phyloP scores from a whole-genome alignment of 2,329 filamentous ascomycete genomes.

The Colletotrichum graminicola region DNA sequence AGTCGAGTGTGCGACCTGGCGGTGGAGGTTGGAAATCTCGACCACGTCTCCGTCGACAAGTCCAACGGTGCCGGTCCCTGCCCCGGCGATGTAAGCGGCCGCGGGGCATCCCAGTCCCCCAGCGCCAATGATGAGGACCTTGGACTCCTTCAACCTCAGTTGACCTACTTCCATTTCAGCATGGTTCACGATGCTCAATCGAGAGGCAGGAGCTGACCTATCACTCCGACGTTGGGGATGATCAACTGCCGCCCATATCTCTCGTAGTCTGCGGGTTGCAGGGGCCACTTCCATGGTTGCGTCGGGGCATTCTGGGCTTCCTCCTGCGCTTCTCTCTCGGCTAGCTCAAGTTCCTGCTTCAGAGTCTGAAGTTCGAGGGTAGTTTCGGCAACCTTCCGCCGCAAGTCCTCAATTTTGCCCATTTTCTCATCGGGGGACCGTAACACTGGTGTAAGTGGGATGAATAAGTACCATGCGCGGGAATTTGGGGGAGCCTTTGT shows the following conservation, averaged over 20 bases:
- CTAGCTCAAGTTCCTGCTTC: constrained; percentile 58
- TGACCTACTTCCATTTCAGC: constrained; percentile 69
- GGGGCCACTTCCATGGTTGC: constrained; percentile 71
- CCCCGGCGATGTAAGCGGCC: constrained; percentile 90
- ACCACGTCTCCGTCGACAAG: constrained; percentile 90
- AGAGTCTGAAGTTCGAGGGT: constrained; percentile 63
- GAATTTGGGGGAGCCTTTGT: constrained; percentile 6
- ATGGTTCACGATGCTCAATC: background rate
- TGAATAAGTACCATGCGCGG: constrained; percentile 2
- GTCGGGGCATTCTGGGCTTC: constrained; percentile 30
- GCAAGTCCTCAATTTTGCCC: constrained; percentile 58
- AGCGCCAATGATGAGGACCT: constrained; percentile 85
- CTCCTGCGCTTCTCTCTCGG: constrained; percentile 50
- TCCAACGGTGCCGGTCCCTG: constrained; percentile 86
- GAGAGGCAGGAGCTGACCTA: constrained; percentile 62
- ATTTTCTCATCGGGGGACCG: constrained; percentile 46
- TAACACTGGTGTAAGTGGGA: constrained; percentile 2
- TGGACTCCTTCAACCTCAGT: constrained; percentile 75
- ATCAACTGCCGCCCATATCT: constrained; percentile 94
- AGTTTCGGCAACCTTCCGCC: constrained; percentile 59
- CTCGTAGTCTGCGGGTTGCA: constrained; percentile 80
- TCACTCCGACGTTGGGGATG: constrained; percentile 82
- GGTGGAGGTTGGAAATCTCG: constrained; percentile 90
- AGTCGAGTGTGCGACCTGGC: constrained; percentile 86
- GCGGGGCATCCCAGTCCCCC: constrained; percentile 94